phyloP scores from a whole-genome alignment of 2,329 filamentous ascomycete species.

The Aspergillus spinulosporus region DNA sequence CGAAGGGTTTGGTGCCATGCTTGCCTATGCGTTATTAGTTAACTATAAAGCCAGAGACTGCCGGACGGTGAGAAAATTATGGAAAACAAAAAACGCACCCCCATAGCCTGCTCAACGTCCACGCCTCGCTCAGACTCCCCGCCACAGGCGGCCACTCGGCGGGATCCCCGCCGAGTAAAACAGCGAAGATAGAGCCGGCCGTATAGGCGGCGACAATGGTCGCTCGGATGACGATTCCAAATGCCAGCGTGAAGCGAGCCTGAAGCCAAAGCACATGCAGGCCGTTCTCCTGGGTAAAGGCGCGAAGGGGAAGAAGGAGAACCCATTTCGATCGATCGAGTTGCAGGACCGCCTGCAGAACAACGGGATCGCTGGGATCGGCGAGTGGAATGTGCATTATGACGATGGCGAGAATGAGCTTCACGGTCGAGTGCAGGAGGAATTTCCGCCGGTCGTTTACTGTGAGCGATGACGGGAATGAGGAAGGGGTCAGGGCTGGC shows the following conservation, averaged over 20 bases:
- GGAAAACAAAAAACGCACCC: conserved; percentile 13
- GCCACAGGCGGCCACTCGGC: conserved; percentile 23
- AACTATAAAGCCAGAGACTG: neutral
- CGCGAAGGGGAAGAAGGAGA: neutral
- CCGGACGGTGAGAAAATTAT: too few species aligned
- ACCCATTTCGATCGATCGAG: conserved; percentile 9
- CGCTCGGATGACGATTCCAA: conserved; percentile 18
- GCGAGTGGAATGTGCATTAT: conserved; percentile 17
- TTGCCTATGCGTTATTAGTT: conserved; percentile 5
- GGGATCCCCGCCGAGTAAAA: conserved; percentile 14
- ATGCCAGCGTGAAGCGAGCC: conserved; percentile 17
- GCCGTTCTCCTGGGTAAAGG: neutral
- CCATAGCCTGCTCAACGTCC: conserved; percentile 22
- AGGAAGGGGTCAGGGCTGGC: conserved; percentile 6
- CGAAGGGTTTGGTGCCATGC: conserved; percentile 27
- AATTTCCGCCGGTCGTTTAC: conserved; percentile 10
- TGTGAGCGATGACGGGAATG: neutral
- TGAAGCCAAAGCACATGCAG: neutral
- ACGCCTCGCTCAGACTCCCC: conserved; percentile 14
- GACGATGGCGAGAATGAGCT: conserved; percentile 5
- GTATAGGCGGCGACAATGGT: conserved; percentile 19
- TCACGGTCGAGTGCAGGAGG: conserved; percentile 5
- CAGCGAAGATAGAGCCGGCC: conserved; percentile 4
- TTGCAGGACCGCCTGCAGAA: neutral
- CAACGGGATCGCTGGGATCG: conserved; percentile 11